phyloP scores from a whole-genome alignment of 768 basidiomycete species.

The Tricholoma sp. region DNA sequence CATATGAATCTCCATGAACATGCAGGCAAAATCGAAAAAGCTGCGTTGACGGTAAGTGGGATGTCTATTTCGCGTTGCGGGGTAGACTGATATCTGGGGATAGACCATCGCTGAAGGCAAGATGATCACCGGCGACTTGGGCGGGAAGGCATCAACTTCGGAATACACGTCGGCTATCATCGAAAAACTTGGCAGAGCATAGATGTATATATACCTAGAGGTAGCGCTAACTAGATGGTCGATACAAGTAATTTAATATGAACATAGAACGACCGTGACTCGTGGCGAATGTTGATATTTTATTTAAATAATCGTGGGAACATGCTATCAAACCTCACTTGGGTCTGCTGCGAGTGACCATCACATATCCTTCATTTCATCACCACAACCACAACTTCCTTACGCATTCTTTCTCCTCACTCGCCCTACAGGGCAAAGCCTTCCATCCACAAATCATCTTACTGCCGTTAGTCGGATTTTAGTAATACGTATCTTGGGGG shows the following conservation, averaged over 20 bases:
- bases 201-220: neutral
- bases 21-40: conserved; percentile 89
- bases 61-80: neutral
- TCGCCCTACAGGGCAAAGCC: conserved; percentile 89
- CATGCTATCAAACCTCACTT: neutral
- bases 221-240: too few relatives aligned
- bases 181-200: conserved; percentile 44
- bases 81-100: conserved; percentile 6
- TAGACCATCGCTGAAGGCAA: conserved; percentile 98
- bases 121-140: conserved; percentile 91
- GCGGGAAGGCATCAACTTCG: conserved; percentile 85
- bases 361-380: conserved; percentile 47
- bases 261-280: conserved; percentile 2
- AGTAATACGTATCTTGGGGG: neutral
- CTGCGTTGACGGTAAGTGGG: conserved; percentile 75
- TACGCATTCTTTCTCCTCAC: conserved; percentile 62
- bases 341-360: conserved; percentile 20
- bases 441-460: conserved; percentile 8
- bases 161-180: conserved; percentile 92
- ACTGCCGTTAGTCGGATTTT: conserved; percentile 9
- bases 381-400: conserved; percentile 38
- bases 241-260: too few relatives aligned
- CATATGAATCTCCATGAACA: conserved; percentile 89
- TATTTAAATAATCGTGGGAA: neutral
- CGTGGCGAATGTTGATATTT: neutral